Percentiles rank a stretch among this genome's conserved stretches.
phyloP scores from a whole-genome alignment of 345 rosid species.

The Salix brachista region DNA sequence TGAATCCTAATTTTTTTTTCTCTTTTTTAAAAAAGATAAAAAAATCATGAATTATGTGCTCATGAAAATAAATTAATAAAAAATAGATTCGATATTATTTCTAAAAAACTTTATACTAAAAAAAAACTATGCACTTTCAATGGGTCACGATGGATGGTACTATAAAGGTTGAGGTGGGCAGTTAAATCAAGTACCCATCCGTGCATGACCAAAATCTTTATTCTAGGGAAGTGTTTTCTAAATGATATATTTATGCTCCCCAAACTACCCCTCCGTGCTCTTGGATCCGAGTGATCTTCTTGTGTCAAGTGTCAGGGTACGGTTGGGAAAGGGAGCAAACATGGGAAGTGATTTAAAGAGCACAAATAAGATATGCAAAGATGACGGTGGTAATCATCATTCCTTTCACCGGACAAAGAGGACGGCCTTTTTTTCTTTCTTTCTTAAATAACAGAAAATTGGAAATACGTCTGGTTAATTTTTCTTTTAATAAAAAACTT shows the following conservation, averaged over 20 bases:
- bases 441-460: not conserved
- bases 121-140: not conserved
- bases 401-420: conserved; percentile 5
- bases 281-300: not conserved
- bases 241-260: conserved; percentile 2
- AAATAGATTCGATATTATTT: no score
- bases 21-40: no score
- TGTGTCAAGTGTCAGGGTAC: not conserved
- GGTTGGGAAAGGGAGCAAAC: conserved; percentile 2
- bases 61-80: no score
- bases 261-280: not conserved
- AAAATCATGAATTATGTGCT: no score
- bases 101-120: not conserved
- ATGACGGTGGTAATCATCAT: conserved; percentile 16
- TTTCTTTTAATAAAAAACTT: no score
- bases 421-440: not conserved
- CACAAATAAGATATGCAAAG: conserved; percentile 19
- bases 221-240: conserved; percentile 25
- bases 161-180: conserved; percentile 2
- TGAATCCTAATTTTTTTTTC: no score
- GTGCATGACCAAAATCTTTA: conserved; percentile 25
- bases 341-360: conserved; percentile 6
- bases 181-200: conserved; percentile 45
- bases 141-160: conserved; percentile 5
- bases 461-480: not conserved